Evolutionary conservation across 2,329 filamentous ascomycete genomes (phyloP), one percentile per base, ranked within the genome.

Genomic region (Trichocomaceae sp.): DNA sequence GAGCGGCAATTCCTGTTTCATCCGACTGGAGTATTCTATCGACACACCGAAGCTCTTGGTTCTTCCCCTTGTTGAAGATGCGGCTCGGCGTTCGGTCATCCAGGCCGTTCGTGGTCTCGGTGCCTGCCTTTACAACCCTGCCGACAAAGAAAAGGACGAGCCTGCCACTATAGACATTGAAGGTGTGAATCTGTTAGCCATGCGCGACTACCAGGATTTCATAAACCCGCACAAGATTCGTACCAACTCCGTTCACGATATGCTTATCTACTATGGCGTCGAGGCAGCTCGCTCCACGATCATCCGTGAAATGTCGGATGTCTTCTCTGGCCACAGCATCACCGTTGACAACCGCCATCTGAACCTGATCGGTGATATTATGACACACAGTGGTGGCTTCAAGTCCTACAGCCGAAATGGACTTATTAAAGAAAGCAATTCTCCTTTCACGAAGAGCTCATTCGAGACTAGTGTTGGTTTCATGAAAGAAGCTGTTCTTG

Each of bases 391-490:
- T 57, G 93, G 93, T 61, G 85, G 83, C 1, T 99, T 95, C 75
- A 87, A 85, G 47, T 86, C 93, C 0, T 99, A 99, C 76, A 96
- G 89, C 73, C 87, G 93, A 48, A 95, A 88, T 67, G 93, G 92
- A 1, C 77, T 99, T 41, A 72, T 77, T 58, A 85, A 84, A 67
- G 85, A 88, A 60, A 91, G 89, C 65, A 86, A 92, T 26, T 91
- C 86, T 61, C 90, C 93, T 0, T 92, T 99, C 63, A 92, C 93
- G 74, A 97, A 97, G 80, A 97, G 97, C 92, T 95, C 89, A 71
- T 99, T 97, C 75, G 93, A 99, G 80, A 99, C 93, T 3, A 99
- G 93, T 2, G 82, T 97, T 39, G 86, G 87, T 0, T 96, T 96
- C 77, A 79, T 99, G 65, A 91, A 88, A 71, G 93, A 97, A 67